These are phyloP conservation scores for Spathaspora passalidarum DNA, from an alignment of 805 yeast genomes.

Conservation along the genomic window DNA sequence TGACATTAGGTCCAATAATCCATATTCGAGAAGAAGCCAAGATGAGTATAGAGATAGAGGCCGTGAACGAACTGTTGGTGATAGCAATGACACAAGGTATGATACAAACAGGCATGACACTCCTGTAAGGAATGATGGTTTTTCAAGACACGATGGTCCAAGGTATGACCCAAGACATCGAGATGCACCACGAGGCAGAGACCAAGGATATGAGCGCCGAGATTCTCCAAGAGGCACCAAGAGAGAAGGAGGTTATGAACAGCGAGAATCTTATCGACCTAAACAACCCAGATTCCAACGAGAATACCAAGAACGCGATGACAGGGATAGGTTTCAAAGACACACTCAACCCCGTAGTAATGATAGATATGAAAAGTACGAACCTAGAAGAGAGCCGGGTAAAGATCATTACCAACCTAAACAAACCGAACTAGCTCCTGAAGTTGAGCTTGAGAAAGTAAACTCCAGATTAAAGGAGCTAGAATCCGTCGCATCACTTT, in stretches of 20 bases:
- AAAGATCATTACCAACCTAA: neutral
- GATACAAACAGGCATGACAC: too few relatives aligned
- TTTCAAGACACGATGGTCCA: neutral
- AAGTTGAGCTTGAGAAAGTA: neutral
- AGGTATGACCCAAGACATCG: neutral
- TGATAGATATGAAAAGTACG: neutral
- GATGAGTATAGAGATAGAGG: constrained; percentile 5
- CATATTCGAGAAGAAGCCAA: constrained; percentile 1
- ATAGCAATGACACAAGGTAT: neutral
- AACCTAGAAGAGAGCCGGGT: neutral
- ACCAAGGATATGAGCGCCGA: neutral
- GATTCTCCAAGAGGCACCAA: neutral
- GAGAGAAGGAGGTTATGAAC: neutral
- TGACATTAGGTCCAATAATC: neutral
- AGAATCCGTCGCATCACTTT: constrained; percentile 40
- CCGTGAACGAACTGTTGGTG: constrained; percentile 2
- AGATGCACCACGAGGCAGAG: neutral
- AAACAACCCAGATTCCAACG: neutral
- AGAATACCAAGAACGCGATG: neutral
- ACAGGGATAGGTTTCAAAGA: too few relatives aligned
- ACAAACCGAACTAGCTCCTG: neutral
- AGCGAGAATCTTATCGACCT: neutral
- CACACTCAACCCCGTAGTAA: too few relatives aligned
- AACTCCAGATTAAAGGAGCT: neutral
- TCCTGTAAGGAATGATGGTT: too few relatives aligned